Conservation (phyloP, 1,284 basidiomycete species). For the Sphagnurus paluster region DNA sequence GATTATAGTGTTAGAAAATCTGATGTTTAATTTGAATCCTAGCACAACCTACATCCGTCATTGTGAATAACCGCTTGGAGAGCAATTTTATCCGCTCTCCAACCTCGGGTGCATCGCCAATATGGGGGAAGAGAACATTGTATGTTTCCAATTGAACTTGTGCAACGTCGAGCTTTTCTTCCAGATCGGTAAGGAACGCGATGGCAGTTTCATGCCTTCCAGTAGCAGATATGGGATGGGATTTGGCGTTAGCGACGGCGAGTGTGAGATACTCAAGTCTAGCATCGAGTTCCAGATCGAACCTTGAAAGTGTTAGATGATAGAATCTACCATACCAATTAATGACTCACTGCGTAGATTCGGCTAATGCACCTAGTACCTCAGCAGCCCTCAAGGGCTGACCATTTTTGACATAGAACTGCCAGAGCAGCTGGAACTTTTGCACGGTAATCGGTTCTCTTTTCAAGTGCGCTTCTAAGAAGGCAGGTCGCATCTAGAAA, state of each 20-base stretch:
- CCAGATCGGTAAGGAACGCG: slow-evolving; percentile 88
- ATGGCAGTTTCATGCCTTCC: slow-evolving; percentile 84
- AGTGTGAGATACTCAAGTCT: slow-evolving; percentile 90
- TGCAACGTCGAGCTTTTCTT: slow-evolving; percentile 96
- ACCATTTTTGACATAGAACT: slow-evolving; percentile 92
- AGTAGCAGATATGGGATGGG: slow-evolving; percentile 76
- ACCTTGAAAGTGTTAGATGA: slow-evolving; percentile 39
- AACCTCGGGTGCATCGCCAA: slow-evolving; percentile 57
- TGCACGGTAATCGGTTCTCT: slow-evolving; percentile 80
- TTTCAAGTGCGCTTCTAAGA: slow-evolving; percentile 85
- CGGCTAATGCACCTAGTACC: slow-evolving; percentile 84
- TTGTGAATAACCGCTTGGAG: slow-evolving; percentile 57
- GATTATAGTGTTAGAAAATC: slow-evolving; percentile 9
- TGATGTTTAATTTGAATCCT: slow-evolving; percentile 8
- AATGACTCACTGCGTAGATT: slow-evolving; percentile 73
- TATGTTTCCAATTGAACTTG: slow-evolving; percentile 94
- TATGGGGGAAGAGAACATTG: slow-evolving; percentile 59
- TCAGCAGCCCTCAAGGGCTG: slow-evolving; percentile 86
- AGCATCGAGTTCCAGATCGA: slow-evolving; percentile 67
- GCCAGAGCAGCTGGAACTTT: slow-evolving; percentile 93
- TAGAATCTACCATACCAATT: slow-evolving; percentile 1
- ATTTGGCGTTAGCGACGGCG: slow-evolving; percentile 95
- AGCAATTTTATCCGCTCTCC: slow-evolving; percentile 57
- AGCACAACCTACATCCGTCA: slow-evolving; percentile 60
- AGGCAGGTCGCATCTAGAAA: slow-evolving; percentile 74